Evolutionary conservation across 1,284 basidiomycete genomes (phyloP).

Genomic region (Trametes versicolor): DNA sequence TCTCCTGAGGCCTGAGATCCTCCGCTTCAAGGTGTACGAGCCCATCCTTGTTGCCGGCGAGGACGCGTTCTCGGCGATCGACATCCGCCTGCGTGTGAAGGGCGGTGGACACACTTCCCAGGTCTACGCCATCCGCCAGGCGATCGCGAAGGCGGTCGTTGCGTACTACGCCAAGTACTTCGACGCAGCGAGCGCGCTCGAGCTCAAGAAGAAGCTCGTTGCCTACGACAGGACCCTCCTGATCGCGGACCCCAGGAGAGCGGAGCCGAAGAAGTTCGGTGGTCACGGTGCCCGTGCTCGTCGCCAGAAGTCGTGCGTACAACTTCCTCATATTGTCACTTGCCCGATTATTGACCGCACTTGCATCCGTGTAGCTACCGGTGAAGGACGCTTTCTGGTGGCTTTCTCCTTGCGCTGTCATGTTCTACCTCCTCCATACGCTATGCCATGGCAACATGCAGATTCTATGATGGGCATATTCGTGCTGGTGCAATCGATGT

Average conservation of each 20-base stretch:
- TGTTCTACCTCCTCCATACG: slow-evolving; percentile 51
- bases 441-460: slow-evolving; percentile 57
- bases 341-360: slow-evolving; percentile 8
- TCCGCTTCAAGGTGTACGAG: slow-evolving; percentile 99
- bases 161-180: slow-evolving; percentile 99
- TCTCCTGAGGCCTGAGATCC: slow-evolving; percentile 93
- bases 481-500: slow-evolving; percentile 29
- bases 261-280: slow-evolving; percentile 99
- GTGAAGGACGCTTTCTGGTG: slow-evolving; percentile 61
- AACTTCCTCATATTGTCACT: slow-evolving; percentile 11
- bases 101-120: slow-evolving; percentile 99
- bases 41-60: slow-evolving; percentile 90
- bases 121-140: slow-evolving; percentile 99
- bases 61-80: slow-evolving; percentile 85
- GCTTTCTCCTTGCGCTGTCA: slow-evolving; percentile 52
- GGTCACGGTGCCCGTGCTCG: slow-evolving; percentile 95
- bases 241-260: slow-evolving; percentile 98
- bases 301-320: slow-evolving; percentile 89
- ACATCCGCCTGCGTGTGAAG: slow-evolving; percentile 98
- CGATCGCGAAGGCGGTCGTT: slow-evolving; percentile 97
- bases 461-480: slow-evolving; percentile 35
- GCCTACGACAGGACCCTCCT: slow-evolving; percentile 95
- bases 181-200: slow-evolving; percentile 96
- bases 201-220: slow-evolving; percentile 96
- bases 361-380: slow-evolving; percentile 75